Evolutionary conservation across 495 filamentous ascomycete species (phyloP), one percentile per base, ranked within the genome.

Genomic region (Penicillium herquei): DNA sequence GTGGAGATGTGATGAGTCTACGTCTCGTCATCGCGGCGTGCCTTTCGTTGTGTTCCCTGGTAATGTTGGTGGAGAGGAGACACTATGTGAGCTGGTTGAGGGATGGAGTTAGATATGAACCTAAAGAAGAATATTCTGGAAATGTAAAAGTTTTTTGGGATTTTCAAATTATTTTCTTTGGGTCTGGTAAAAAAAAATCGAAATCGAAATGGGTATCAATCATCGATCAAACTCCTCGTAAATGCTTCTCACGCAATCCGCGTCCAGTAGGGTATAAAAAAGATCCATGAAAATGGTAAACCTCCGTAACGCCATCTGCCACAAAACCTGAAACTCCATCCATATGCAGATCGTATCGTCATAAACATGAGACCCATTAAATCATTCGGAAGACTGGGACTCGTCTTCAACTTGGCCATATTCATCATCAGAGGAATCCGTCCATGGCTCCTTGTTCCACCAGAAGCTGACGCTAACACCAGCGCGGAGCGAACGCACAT

Each of bases 401-500:
- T n/a, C n/a, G n/a, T n/a, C 21, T 26, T 26, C 21, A 26, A 26
- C 1, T 26, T 26, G 21, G 21, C 21, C 21, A 26, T 26, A 26
- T 26, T 26, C 1, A 26, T 26, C 21, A 26, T 26, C 21, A 26
- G 21, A 26, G 21, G 1, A 26, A 2, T 26, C 21, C 21, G 4
- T 37, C 34, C 12, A 37, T 3, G 34, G 12, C 7, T 9, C 34
- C 34, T 9, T 9, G 1, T 37, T 30, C 91, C 92, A 99, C 94
- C 94, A 99, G 68, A 96, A 98, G 69, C 91, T 98, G 35, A 98
- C 92, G 65, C 95, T 98, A 58, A 95, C 89, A 57, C 94, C 96
- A 34, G 87, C 87, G 51, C 81, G 89, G 67, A 97, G 64, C 35
- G 90, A 90, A 57, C 88, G 78, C 6, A 99, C 91, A 79, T 96